Evolutionary conservation across 352 stramenopile genomes (phyloP).

Genomic region (Globisporangium megalacanthum): DNA sequence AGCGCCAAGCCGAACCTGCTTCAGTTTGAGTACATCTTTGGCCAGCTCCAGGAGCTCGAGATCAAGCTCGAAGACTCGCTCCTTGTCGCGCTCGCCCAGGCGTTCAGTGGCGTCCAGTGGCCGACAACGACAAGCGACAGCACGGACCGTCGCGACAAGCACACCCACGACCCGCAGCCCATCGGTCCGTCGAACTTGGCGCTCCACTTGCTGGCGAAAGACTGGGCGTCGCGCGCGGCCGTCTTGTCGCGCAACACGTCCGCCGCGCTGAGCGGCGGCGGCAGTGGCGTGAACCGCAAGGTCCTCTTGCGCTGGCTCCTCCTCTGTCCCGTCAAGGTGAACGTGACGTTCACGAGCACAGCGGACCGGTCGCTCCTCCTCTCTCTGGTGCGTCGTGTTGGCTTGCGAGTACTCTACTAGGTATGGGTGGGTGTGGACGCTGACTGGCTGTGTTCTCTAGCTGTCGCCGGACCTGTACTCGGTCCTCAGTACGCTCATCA

Average conservation of each 20-base stretch:
- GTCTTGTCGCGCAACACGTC: constrained; percentile 25
- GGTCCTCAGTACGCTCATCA: constrained; percentile 73
- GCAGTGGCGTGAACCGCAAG: constrained; percentile 57
- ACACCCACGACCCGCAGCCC: background rate
- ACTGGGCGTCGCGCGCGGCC: constrained; percentile 46
- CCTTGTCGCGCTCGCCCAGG: constrained; percentile 67
- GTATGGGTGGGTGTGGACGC: constrained; percentile 3
- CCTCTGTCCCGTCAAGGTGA: constrained; percentile 82
- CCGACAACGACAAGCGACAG: constrained; percentile 14
- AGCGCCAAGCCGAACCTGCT: constrained; percentile 53
- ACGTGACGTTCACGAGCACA: constrained; percentile 85
- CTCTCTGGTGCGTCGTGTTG: constrained; percentile 53
- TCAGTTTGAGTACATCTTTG: constrained; percentile 86
- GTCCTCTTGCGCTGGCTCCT: constrained; percentile 74
- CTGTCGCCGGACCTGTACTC: constrained; percentile 80
- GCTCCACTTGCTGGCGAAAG: constrained; percentile 43
- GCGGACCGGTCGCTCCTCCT: constrained; percentile 77
- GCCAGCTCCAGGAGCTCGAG: constrained; percentile 80
- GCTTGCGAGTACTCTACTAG: background rate
- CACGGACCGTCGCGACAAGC: constrained; percentile 16
- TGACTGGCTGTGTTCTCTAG: constrained; percentile 10
- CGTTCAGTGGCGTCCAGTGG: constrained; percentile 73
- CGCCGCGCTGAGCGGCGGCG: constrained; percentile 19
- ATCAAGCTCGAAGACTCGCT: constrained; percentile 82
- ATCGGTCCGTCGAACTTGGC: constrained; percentile 32